Base-by-base conservation (phyloP, 495 filamentous ascomycete genomes). In the Penicillium dipodomyicola region DNA sequence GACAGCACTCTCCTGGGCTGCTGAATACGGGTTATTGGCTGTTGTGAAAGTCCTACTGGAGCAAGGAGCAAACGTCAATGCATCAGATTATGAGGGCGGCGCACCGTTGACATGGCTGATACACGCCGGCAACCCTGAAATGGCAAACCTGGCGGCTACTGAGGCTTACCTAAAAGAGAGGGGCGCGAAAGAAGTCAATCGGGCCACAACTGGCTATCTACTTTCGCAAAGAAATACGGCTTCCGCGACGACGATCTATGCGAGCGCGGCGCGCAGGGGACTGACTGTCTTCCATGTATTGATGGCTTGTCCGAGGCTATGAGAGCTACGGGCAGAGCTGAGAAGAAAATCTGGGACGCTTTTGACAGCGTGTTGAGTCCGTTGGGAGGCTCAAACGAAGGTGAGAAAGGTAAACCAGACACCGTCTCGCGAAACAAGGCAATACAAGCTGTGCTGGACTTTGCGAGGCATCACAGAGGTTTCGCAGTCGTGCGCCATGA, bases 401-500 rank as follows among this genome's bases (percentile, higher is more conserved):
- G 60, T 57, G 59, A 62, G 61, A 57, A 57, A 65, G 63, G 60
- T 61, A 67, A 60, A 52, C 49, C 46, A 59, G 57, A 61, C 41
- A 67, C 10, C 40, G 54, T 50, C 56, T 67, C 58, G 27, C 29
- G 59, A 4, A 54, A 54, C n/a, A 68, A 58, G 44, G 67, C 59
- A 30, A 59, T 69, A 20, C 29, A 60, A 25, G 62, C 65, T 29
- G 57, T 65, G 25, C 25, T 72, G 39, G 67, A 70, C 64, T 72
- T 70, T 40, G 62, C 4, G 57, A 72, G 59, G 64, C 59, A 49
- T 70, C 62, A 54, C 61, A 68, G 30, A 49, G 62, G 56, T 68
- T 70, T 63, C 54, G 58, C 19, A 69, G 65, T 57, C 61, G 59
- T 51, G 64, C 64, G 64, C 67, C 59, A 66, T 23, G 39, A 61